Conservation (phyloP, 192 early-diverging fungal genomes). For the Coemansia sp. region DNA sequence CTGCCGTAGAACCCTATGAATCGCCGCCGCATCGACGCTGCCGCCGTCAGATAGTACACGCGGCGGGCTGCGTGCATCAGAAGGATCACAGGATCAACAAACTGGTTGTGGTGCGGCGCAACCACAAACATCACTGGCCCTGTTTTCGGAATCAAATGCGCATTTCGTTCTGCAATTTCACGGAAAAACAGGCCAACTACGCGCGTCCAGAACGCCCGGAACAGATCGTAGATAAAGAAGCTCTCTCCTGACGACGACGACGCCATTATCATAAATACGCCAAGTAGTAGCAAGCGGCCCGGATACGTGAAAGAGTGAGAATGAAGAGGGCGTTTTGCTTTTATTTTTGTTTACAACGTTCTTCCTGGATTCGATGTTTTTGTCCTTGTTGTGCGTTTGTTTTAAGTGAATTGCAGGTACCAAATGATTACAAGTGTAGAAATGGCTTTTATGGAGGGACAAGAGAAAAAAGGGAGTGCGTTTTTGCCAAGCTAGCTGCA, state of each 20-base stretch:
- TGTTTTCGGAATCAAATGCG: constrained; percentile 76
- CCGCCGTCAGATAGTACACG: constrained; percentile 79
- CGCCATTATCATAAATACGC: background rate
- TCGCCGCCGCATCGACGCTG: constrained; percentile 83
- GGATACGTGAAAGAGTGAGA: background rate
- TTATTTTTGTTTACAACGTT: too few species aligned
- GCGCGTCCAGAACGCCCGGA: constrained; percentile 64
- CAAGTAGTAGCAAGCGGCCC: too few species aligned
- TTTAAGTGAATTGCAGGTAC: too few species aligned
- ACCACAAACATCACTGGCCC: constrained; percentile 96
- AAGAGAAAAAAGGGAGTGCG: background rate
- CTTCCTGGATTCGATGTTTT: too few species aligned
- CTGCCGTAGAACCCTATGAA: constrained; percentile 83
- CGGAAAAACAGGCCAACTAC: constrained; percentile 82
- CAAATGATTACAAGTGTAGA: too few species aligned
- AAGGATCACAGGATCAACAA: constrained; percentile 92
- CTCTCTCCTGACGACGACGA: constrained; percentile 1
- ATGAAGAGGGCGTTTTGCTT: too few species aligned
- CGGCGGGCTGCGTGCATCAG: constrained; percentile 76
- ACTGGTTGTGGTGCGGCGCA: constrained; percentile 81
- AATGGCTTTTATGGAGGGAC: background rate
- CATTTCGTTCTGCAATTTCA: constrained; percentile 81
- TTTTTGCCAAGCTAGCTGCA: background rate
- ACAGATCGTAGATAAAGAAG: constrained; percentile 65
- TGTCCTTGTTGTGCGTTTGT: too few species aligned